These are phyloP conservation scores for Yamadazyma phyllophila DNA, from an alignment of 805 yeast genomes.

Conservation along the genomic window DNA sequence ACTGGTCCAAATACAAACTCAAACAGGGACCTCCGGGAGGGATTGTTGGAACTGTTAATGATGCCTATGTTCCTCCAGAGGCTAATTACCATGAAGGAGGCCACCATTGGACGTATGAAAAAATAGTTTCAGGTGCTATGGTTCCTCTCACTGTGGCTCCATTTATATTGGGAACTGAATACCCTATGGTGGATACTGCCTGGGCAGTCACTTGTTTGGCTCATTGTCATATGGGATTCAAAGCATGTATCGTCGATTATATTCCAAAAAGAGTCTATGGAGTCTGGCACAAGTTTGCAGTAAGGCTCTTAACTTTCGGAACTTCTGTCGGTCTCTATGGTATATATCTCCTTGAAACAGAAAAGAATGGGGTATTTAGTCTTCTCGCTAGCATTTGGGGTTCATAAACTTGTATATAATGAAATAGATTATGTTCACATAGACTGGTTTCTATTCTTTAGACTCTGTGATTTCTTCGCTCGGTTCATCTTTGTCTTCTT, in stretches of 20 bases:
- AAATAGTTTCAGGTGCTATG: conserved; percentile 62
- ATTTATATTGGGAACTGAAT: conserved; percentile 67
- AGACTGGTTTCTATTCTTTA: background rate
- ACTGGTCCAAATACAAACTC: conserved; percentile 47
- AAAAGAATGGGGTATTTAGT: conserved; percentile 74
- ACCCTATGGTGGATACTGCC: conserved; percentile 70
- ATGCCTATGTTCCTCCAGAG: conserved; percentile 70
- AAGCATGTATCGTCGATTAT: conserved; percentile 89
- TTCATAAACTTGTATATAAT: conserved; percentile 24
- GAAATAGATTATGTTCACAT: background rate
- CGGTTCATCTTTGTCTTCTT: background rate
- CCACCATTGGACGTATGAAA: conserved; percentile 91
- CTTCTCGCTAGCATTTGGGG: conserved; percentile 64
- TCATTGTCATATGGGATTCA: conserved; percentile 85
- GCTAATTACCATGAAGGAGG: conserved; percentile 72
- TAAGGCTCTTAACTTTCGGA: conserved; percentile 68
- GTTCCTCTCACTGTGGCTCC: conserved; percentile 79
- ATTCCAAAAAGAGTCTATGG: conserved; percentile 87
- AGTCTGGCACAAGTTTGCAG: conserved; percentile 64
- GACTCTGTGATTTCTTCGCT: background rate
- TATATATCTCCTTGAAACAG: conserved; percentile 75
- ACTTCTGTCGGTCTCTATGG: conserved; percentile 73
- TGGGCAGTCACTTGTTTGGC: conserved; percentile 64
- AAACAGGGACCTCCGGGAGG: conserved; percentile 86
- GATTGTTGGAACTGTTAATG: conserved; percentile 91